A percentile compares a stretch with the other conserved stretches of the same genome.
These are phyloP conservation scores for Nelumbo lutea DNA, from an alignment of 164 flowering plant species.

Conservation along the genomic window DNA sequence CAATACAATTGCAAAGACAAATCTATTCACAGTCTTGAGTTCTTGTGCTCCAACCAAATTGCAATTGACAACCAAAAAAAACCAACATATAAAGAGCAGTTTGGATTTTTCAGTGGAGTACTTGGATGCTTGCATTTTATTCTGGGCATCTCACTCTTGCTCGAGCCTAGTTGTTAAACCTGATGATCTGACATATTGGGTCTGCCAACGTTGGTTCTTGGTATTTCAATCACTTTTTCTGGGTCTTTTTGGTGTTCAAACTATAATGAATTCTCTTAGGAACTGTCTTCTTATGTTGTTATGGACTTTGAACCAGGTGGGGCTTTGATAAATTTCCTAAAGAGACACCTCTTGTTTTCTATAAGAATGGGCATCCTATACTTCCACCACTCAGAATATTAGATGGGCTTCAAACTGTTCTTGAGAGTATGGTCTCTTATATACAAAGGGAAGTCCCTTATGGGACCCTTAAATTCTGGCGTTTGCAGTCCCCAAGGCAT, in stretches of 20 bases:
- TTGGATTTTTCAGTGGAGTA: too few relatives aligned
- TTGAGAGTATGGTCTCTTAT: slow-evolving; percentile 59
- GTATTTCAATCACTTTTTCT: neutral
- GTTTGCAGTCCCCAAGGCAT: slow-evolving; percentile 92
- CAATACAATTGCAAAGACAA: too few relatives aligned
- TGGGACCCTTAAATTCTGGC: slow-evolving; percentile 79
- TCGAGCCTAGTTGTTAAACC: neutral
- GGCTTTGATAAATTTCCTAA: slow-evolving; percentile 80
- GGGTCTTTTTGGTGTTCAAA: neutral
- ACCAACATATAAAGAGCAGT: too few relatives aligned
- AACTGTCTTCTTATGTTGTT: slow-evolving; percentile 7
- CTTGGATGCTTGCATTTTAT: neutral
- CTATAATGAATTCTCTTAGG: too few relatives aligned
- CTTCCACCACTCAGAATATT: slow-evolving; percentile 55
- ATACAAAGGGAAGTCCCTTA: slow-evolving; percentile 57
- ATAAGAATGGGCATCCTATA: slow-evolving; percentile 54
- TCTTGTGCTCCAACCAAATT: too few relatives aligned
- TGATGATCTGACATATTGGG: neutral
- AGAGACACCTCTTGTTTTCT: slow-evolving; percentile 90
- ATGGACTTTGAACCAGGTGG: slow-evolving; percentile 56
- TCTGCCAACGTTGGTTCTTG: neutral
- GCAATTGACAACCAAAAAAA: too few relatives aligned
- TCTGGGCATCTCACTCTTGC: neutral
- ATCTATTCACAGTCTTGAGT: too few relatives aligned
- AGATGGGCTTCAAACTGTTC: slow-evolving; percentile 71